These are phyloP conservation scores for Pythium apleroticum DNA, from an alignment of 352 stramenopile genomes.

Conservation along the genomic window DNA sequence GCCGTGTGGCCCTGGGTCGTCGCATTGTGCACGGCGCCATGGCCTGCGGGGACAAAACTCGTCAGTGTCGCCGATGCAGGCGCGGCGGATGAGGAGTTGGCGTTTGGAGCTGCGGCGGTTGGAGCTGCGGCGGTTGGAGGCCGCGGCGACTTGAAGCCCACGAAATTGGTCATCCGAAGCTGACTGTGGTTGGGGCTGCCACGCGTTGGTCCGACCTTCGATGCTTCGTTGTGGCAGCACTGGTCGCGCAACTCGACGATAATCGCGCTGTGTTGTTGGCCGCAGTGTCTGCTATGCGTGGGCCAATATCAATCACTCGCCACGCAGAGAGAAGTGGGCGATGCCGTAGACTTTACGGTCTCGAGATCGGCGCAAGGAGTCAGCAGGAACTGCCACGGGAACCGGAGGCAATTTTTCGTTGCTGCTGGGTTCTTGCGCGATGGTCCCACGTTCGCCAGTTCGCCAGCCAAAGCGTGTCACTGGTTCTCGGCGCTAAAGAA, in stretches of 20 bases:
- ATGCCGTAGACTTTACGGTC: not conserved
- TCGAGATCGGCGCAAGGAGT: not conserved
- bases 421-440: not conserved
- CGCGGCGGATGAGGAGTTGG: not conserved
- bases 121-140: not conserved
- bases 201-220: not conserved
- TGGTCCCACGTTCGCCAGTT: slow-evolving; percentile 4
- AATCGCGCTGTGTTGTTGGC: not conserved
- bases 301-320: not conserved
- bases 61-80: not conserved
- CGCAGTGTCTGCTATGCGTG: not conserved
- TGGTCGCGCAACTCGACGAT: not conserved
- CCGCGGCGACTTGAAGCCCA: slow-evolving; percentile 26
- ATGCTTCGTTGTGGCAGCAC: not conserved
- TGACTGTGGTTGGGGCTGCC: not conserved
- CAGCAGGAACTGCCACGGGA: not conserved
- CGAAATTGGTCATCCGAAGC: slow-evolving; percentile 21
- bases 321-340: too few species aligned
- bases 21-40: not conserved
- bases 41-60: not conserved
- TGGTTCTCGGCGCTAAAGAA: slow-evolving; percentile 3
- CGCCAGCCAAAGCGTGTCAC: not conserved
- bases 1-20: slow-evolving; percentile 5
- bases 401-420: not conserved
- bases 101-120: not conserved